Evolutionary conservation across 2,329 filamentous ascomycete species (phyloP), one percentile per base, ranked within the genome.

Genomic region (Cladophialophora exuberans): DNA sequence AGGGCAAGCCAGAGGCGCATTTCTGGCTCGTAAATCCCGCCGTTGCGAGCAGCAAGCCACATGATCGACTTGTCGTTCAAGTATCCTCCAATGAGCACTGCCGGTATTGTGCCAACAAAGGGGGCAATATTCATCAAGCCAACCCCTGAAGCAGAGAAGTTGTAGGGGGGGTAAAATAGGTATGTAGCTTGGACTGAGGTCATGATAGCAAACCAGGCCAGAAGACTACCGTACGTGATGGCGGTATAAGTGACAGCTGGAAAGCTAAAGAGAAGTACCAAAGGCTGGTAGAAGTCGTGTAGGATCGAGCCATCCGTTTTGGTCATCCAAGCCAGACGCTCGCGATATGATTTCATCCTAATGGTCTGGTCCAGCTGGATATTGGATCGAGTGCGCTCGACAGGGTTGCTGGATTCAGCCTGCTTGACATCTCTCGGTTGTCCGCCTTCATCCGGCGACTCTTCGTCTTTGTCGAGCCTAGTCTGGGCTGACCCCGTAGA

Each of bases 11-110:
- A 75, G 1, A 79, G 66, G 2, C 76, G 70, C 73, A 78, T 78
- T 62, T 79, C 77, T 1, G 77, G 74, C 63, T 79, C 77, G 42
- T 74, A 77, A 56, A 76, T 72, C 26, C 76, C 76, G 22, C 68
- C 67, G 60, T 79, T 79, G 10, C 69, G 67, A 17, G 69, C 70
- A 2, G 77, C 72, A 45, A 78, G 69, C 23, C 63, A 67, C 22
- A 73, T 50, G 30, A 76, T 71, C 0, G 65, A 67, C 66, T 66
- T 66, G 36, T 78, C 74, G 0, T 67, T 66, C 1, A 77, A 45
- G 0, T 66, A 64, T 0, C 75, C 76, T 1, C 72, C 72, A 35
- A 73, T 73, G 0, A 75, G 26, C 1, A 65, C 65, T 0, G 73
- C 74, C 10, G 76, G 57, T 0, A 73, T 23, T 6, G 69, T 71